phyloP scores from a whole-genome alignment of 768 basidiomycete species.

The Cystofilobasidium capitatum region DNA sequence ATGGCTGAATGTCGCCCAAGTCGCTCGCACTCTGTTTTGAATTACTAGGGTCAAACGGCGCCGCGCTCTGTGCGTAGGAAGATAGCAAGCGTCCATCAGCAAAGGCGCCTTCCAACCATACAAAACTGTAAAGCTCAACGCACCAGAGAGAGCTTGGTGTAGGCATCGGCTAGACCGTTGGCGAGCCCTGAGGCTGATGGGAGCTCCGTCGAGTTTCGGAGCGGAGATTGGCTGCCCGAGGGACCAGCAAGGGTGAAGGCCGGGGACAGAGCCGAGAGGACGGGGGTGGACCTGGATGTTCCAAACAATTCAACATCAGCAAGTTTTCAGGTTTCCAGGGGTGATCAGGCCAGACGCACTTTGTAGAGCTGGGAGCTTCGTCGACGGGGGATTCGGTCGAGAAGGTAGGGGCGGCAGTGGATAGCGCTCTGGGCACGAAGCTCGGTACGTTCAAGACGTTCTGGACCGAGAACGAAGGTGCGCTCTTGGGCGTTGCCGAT shows the following conservation, averaged over 20 bases:
- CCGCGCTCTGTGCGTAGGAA: not conserved
- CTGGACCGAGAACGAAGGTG: not conserved
- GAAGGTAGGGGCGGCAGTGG: conserved; percentile 6
- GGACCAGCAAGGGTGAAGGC: conserved; percentile 14
- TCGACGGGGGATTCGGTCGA: conserved; percentile 40
- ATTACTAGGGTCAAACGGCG: conserved; percentile 6
- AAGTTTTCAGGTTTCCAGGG: too few species aligned
- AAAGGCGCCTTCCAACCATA: not conserved
- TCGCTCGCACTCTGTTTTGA: not conserved
- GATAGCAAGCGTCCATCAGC: not conserved
- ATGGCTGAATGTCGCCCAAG: not conserved
- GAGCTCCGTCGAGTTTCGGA: not conserved
- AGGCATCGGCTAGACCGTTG: conserved; percentile 9
- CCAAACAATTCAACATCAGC: too few species aligned
- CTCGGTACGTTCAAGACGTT: not conserved
- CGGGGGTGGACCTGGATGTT: conserved; percentile 14
- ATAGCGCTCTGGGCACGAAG: conserved; percentile 2
- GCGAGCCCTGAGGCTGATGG: too few species aligned
- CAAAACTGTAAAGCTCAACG: not conserved
- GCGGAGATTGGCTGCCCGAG: not conserved
- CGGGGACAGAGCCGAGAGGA: conserved; percentile 16
- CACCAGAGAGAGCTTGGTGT: conserved; percentile 23
- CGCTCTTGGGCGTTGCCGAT: not conserved
- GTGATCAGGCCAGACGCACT: not conserved
- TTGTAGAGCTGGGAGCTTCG: conserved; percentile 12